Evolutionary conservation across 1,284 basidiomycete species (phyloP).

Genomic region (Ceratobasidium theobromae): DNA sequence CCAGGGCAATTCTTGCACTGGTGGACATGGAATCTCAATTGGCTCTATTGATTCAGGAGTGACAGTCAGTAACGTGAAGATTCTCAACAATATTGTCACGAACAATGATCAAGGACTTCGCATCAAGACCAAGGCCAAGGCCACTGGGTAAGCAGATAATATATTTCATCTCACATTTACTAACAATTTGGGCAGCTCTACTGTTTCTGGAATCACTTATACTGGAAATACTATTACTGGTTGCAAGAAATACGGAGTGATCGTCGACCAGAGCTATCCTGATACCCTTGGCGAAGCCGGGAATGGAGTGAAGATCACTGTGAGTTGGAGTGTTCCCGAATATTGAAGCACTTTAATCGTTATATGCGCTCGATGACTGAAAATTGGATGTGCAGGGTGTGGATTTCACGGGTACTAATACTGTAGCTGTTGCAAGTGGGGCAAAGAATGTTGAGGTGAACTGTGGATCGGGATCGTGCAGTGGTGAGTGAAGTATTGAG

Average conservation of each 20-base stretch:
- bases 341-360: background rate
- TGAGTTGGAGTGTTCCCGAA: background rate
- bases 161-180: background rate
- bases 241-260: constrained; percentile 38
- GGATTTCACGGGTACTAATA: constrained; percentile 18
- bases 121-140: constrained; percentile 39
- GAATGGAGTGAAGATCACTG: constrained; percentile 20
- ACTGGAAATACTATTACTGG: constrained; percentile 37
- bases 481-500: constrained; percentile 7
- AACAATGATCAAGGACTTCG: constrained; percentile 37
- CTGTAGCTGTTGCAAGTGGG: constrained; percentile 29
- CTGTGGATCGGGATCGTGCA: constrained; percentile 31
- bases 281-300: constrained; percentile 27
- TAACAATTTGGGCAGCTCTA: background rate
- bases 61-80: constrained; percentile 37
- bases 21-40: constrained; percentile 39
- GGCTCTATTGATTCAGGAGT: constrained; percentile 37
- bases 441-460: constrained; percentile 33
- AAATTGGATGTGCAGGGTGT: constrained; percentile 1
- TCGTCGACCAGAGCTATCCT: constrained; percentile 36
- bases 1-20: constrained; percentile 37
- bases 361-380: no score
- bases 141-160: constrained; percentile 28
- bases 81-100: constrained; percentile 36
- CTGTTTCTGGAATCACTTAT: constrained; percentile 37